These are phyloP conservation scores for Pyricularia pennisetigena DNA, from an alignment of 2,329 filamentous ascomycete species.

Conservation along the genomic window DNA sequence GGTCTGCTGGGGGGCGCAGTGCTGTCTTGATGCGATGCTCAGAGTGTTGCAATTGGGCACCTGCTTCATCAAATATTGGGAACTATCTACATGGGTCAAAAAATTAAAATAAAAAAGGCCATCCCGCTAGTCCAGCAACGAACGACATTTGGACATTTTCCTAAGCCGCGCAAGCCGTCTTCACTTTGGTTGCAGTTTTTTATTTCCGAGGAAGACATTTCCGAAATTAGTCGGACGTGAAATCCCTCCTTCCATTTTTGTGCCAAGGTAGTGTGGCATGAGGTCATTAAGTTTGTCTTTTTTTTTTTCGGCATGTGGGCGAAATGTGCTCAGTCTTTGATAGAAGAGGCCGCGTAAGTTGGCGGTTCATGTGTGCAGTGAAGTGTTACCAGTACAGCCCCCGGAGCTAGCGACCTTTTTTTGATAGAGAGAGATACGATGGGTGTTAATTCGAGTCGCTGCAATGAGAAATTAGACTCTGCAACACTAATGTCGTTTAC, in stretches of 20 bases:
- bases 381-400: neutral
- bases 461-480: neutral
- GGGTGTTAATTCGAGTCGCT: neutral
- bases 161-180: neutral
- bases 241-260: neutral
- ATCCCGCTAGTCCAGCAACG: no score
- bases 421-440: neutral
- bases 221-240: neutral
- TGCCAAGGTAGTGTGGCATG: neutral
- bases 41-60: no score
- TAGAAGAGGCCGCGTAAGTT: neutral
- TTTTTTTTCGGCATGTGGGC: neutral
- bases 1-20: slow-evolving; percentile 7
- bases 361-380: neutral
- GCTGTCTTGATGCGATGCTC: neutral
- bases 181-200: neutral
- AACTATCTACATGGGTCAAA: no score
- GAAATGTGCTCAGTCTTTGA: neutral
- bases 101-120: no score
- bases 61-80: no score
- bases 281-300: neutral
- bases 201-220: neutral
- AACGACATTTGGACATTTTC: no score
- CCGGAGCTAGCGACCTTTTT: neutral
- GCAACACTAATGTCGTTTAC: neutral